Evolutionary conservation across 202 grass and related monocot genomes (phyloP), one percentile per base, ranked within the genome.

Genomic region (Carex arenaria): DNA sequence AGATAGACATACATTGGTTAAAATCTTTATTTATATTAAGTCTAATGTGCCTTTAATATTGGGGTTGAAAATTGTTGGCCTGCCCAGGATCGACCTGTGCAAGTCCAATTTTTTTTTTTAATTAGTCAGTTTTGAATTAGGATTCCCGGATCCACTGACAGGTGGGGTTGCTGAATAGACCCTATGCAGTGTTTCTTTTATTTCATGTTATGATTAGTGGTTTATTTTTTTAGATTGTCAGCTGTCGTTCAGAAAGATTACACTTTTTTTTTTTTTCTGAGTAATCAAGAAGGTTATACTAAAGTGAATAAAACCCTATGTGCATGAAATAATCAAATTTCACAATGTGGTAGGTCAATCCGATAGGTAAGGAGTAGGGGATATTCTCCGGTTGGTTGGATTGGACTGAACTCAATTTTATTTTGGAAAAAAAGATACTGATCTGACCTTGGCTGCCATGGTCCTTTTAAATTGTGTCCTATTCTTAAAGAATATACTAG

Each of bases 1-100:
- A 70, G 52, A 49, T 80, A 67, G 57, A 75, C 23, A 59, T 56
- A 75, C 23, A 64, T 83, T 7, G 22, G 11, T 73, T 73, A 13
- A 52, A 73, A 52, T 15, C 43, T 15, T 42, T 12, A 53, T 51
- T 73, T 73, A 52, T 52, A 28, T 17, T 0, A 40, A 18, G 31
- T 73, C 18, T 52, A 53, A 73, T 45, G 42, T 52, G 8, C 70
- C 45, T 73, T 38, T 26, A 73, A 26, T 73, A 73, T 73, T 11
- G 10, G 11, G 42, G 43, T 73, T 51, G 70, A 73, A 68, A 67
- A 15, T 49, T 72, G n/a, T 73, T 72, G 30, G 14, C 31, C 31
- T 17, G 64, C 12, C 31, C 15, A 18, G 28, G 17, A 36, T 67
- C 2, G 10, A 67, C 31, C 14, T 38, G 65, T 36, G 34, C 65